Evolutionary conservation across 495 filamentous ascomycete genomes (phyloP), one percentile per base, ranked within the genome.

Genomic region (Penicillium coffeae): DNA sequence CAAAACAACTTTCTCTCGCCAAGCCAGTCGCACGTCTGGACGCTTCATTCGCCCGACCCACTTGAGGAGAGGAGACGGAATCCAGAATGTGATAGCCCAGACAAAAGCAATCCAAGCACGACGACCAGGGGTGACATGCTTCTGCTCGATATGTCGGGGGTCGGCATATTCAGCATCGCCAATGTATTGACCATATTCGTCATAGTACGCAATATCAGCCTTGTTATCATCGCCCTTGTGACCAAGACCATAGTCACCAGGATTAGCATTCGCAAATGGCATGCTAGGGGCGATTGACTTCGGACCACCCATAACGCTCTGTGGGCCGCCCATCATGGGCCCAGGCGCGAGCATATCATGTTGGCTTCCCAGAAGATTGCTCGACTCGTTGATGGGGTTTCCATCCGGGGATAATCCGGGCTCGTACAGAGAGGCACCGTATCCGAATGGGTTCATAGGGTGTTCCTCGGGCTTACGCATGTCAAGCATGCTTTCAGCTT

Each of bases 401-500:
- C 39, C 58, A 36, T 68, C 65, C 15, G 59, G 52, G 8, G 66
- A 52, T 18, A 56, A 49, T 15, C 57, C 56, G 12, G 57, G 32
- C 27, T 73, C 70, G 16, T 70, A 62, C 55, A 68, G 58, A 19
- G 47, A 50, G 34, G 55, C 62, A 3, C 63, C 62, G 45, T 65
- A 69, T 50, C 63, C 59, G 48, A 69, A 62, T 37, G 68, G 53
- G 45, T 67, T 58, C 27, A 54, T n/a, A 12, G 64, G 55, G 13
- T 45, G 50, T 9, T 71, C 70, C n/a, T 71, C 70, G 1, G 87
- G 83, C 65, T 94, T 95, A 48, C 96, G 68, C n/a, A n/a, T n/a
- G 62, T 98, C 93, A 21, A 97, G 83, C 88, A 96, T 95, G 49
- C 82, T 87, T 67, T 98, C 93, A 9, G 91, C 91, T 66, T 97